Percentiles rank a stretch among this genome's conserved stretches.
These are phyloP conservation scores for Paspalum notatum DNA, from an alignment of 176 grass and related monocot species.

Conservation along the genomic window DNA sequence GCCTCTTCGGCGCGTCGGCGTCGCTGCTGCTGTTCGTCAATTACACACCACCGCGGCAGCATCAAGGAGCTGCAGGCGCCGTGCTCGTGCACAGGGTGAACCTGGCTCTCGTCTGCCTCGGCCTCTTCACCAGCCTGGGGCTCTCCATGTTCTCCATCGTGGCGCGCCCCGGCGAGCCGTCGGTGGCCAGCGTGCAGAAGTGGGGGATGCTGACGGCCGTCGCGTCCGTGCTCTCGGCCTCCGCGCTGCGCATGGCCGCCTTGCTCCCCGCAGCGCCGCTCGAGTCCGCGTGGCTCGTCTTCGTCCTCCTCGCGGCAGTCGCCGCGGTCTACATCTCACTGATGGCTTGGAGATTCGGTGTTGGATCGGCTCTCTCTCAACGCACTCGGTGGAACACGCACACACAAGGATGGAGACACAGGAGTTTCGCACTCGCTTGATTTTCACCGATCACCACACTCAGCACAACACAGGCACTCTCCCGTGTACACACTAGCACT, in stretches of 20 bases:
- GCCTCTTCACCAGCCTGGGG: constrained; percentile 38
- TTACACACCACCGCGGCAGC: background rate
- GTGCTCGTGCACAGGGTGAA: background rate
- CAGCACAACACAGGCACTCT: no score
- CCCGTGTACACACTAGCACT: no score
- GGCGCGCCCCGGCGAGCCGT: background rate
- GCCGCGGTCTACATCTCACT: no score
- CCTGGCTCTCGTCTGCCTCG: background rate
- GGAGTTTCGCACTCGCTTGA: no score
- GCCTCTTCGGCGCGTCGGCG: constrained; percentile 31
- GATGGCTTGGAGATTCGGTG: no score
- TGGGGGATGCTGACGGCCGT: constrained; percentile 19
- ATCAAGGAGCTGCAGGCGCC: background rate
- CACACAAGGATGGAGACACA: no score
- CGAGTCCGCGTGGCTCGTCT: no score
- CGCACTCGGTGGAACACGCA: no score
- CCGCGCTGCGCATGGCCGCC: background rate
- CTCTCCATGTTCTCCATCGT: constrained; percentile 40
- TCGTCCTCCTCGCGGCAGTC: no score
- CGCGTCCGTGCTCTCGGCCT: constrained; percentile 7
- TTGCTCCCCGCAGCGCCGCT: background rate
- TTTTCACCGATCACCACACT: no score
- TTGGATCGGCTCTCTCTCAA: no score
- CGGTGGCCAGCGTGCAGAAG: constrained; percentile 26
- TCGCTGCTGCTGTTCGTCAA: constrained; percentile 26